Evolutionary conservation across 495 filamentous ascomycete species (phyloP), one percentile per base, ranked within the genome.

Genomic region (Aspergillus homomorphus): DNA sequence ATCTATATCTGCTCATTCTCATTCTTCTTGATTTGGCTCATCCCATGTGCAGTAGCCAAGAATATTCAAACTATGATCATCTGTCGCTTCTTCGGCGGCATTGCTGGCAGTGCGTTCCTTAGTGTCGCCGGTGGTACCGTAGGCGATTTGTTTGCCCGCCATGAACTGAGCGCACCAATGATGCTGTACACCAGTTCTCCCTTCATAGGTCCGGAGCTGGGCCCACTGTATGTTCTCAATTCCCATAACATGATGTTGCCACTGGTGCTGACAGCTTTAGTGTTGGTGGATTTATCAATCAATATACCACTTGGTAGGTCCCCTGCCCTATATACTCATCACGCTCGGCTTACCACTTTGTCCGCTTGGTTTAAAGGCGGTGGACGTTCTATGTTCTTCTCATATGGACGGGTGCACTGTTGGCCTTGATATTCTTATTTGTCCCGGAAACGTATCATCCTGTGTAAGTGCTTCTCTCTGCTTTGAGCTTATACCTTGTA

Each of bases 381-480:
- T 98, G 93, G 93, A 89, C 88, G 4, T 96, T 96, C 67, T 97
- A 93, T 69, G 81, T 89, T 3, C 77, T 96, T 43, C 66, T 95
- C 7, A 96, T 96, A 16, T 96, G 91, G 91, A 80, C 89, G 2
- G 81, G 75, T 9, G 66, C 80, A 22, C 67, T 88, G 60, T 75
- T 92, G 9, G 69, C 75, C 6, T 73, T 80, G 57, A 84, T 98
- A 19, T 63, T 84, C 46, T 65, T 91, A 20, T 79, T 92, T 21
- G 90, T 96, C 2, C 93, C 94, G 1, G 93, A 97, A 74, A 98
- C 94, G 0, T 98, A 96, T 66, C 89, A 89, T 54, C 85, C 85
- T 22, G 84, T 87, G 77, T 77, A 70, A 54, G 75, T 68, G 41
- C 12, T 20, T 15, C n/a, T n/a, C 10, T 33, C 15, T 6, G 6